Evolutionary conservation across 1,139 yeast species (phyloP), one percentile per base, ranked within the genome.

Genomic region (Yamadazyma pseudoaaseri): DNA sequence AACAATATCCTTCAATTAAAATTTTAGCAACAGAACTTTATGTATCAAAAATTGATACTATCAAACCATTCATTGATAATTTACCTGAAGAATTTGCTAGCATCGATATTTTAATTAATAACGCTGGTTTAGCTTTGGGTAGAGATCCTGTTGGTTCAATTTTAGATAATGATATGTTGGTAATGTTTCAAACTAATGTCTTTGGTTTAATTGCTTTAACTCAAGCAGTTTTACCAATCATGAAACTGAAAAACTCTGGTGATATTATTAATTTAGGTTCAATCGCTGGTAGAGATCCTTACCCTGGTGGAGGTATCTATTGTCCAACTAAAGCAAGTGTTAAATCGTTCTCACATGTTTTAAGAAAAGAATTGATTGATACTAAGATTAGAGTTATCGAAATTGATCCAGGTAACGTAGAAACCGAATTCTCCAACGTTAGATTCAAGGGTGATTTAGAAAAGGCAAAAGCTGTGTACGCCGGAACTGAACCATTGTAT

Each of bases 241-340:
- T 58, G 58, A 64, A 46, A 58, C 59, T 49, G 59, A 72, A 75
- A 42, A 68, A 76, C 49, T 48, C 63, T 6, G 96, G 96, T 38
- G 95, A 86, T 50, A 79, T 87, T 39, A 85, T 87, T 46, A 85
- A 84, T 52, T 53, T 87, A 42, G 95, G 96, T 9, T 84, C 95
- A 2, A 82, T 86, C 56, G 96, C 96, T 11, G 96, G 96, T 21
- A 73, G 86, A 51, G 95, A 86, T 38, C 79, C 92, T 1, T 86
- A 87, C 60, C 90, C 94, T 22, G 87, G 82, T 33, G 96, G 95
- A 29, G 77, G 86, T 8, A 81, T 87, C 45, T 87, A 87, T 63
- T 86, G 96, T 63, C 84, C 95, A n/a, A 77, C 92, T 33, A 87
- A 87, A 60, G 86, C 89, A 27, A 86, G 92, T 14, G 77, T 87